phyloP scores from a whole-genome alignment of 2,329 filamentous ascomycete genomes.

The Cladophialophora yegresii region DNA sequence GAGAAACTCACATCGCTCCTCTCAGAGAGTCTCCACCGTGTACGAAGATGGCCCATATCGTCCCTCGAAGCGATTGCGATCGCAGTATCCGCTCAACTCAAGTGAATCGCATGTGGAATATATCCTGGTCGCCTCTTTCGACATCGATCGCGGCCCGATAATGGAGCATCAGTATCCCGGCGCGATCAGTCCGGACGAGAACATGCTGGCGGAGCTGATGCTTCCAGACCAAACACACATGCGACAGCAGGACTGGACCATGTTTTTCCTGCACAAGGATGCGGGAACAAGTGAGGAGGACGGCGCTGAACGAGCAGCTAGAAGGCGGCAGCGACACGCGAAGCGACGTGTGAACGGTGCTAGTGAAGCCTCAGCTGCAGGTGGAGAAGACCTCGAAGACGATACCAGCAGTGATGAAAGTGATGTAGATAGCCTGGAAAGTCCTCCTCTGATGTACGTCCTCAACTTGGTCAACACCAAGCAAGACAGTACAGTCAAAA shows the following conservation, averaged over 20 bases:
- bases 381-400: constrained; percentile 47
- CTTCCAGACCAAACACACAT: constrained; percentile 94
- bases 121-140: constrained; percentile 94
- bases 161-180: constrained; percentile 99
- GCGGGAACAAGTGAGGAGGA: constrained; percentile 78
- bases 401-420: constrained; percentile 53
- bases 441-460: constrained; percentile 92
- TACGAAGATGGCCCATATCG: constrained; percentile 33
- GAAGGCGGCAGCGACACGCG: constrained; percentile 46
- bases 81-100: constrained; percentile 73
- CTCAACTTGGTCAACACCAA: constrained; percentile 98
- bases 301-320: constrained; percentile 55
- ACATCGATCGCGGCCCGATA: constrained; percentile 91
- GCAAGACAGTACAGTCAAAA: constrained; percentile 66
- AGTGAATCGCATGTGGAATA: constrained; percentile 96
- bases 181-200: constrained; percentile 92
- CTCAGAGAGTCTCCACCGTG: constrained; percentile 42
- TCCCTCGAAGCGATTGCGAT: constrained; percentile 60
- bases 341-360: constrained; percentile 44
- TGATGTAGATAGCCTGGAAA: constrained; percentile 72
- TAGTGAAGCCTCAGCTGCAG: constrained; percentile 48
- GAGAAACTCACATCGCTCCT: constrained; percentile 49
- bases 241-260: constrained; percentile 96
- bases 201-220: constrained; percentile 98
- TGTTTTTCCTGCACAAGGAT: constrained; percentile 98